Evolutionary conservation across 768 basidiomycete genomes (phyloP), one percentile per base, ranked within the genome.

Genomic region (Tylopilus plumbeoviolaceoides): DNA sequence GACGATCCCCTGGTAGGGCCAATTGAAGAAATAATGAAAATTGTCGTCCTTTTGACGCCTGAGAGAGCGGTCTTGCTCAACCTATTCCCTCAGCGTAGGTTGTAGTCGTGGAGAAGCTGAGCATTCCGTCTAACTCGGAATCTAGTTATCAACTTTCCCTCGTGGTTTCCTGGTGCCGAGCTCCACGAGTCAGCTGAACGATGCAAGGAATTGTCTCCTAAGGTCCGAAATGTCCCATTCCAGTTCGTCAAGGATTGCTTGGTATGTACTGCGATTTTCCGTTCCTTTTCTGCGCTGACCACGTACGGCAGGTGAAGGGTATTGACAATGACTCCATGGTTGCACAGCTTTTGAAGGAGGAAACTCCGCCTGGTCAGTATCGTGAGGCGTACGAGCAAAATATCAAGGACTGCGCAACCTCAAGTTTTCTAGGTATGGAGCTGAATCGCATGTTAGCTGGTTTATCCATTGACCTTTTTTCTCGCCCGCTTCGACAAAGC

Each of bases 251-350:
- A 62, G 33, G 56, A 57, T 9, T 60, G 54, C 33, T 47, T 65
- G 57, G 59, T 57, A 50, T 20, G 53, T 30, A n/a, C n/a, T n/a
- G n/a, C n/a, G n/a, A 23, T 23, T 23, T 23, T 2, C 5, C 3
- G 23, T 5, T 23, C 39, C 20, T 21, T 3, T 1, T 18, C 4
- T 23, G 23, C 23, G 5, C 31, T 43, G 14, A 54, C 18, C 20
- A 21, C 40, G 14, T 28, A n/a, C 10, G 31, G 15, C 21, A 70
- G 66, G 53, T 50, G 20, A 62, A 60, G 17, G 53, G 48, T 7
- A 58, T 53, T 10, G 58, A 62, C 20, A 63, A 60, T 14, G 43
- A 58, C 11, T 66, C 64, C 15, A 59, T 63, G 45, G 67, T 60
- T 4, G 58, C 61, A 4, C 59, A 63, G n/a, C 36, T 54, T 23